A percentile compares a stretch with the other conserved stretches of the same genome.
phyloP scores from a whole-genome alignment of 83 land plant genomes.

The Picea abies region DNA sequence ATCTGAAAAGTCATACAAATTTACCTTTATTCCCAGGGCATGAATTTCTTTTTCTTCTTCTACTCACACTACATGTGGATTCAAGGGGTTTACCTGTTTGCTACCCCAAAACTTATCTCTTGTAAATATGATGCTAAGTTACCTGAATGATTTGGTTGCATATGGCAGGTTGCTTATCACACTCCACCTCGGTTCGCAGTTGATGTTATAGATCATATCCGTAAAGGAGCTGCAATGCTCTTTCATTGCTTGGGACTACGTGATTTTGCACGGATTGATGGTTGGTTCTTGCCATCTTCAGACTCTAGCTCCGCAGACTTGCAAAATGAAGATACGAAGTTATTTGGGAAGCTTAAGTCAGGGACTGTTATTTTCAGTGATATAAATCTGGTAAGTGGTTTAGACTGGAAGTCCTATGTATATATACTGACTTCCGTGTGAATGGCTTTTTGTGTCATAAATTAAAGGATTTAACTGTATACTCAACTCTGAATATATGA shows the following conservation, averaged over 20 bases:
- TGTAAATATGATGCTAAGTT: not conserved
- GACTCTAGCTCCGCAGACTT: not conserved
- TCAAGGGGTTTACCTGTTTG: no score
- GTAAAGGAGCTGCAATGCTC: slow-evolving; percentile 62
- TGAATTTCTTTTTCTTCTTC: no score
- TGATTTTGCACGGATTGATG: slow-evolving; percentile 90
- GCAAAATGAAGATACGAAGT: slow-evolving; percentile 10
- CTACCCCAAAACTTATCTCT: not conserved
- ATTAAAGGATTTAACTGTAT: not conserved
- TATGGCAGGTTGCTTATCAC: slow-evolving; percentile 74
- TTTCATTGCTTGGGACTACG: slow-evolving; percentile 58
- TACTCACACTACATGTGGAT: no score
- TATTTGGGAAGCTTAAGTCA: slow-evolving; percentile 39
- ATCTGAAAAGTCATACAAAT: not conserved
- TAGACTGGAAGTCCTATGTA: not conserved
- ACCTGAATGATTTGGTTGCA: not conserved
- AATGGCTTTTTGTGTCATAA: not conserved
- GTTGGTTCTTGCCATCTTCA: slow-evolving; percentile 75
- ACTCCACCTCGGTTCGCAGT: slow-evolving; percentile 82
- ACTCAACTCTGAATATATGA: not conserved
- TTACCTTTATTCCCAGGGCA: no score
- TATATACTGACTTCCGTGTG: not conserved
- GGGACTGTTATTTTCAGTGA: slow-evolving; percentile 71
- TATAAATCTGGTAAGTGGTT: slow-evolving; percentile 67
- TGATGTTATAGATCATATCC: slow-evolving; percentile 57